A percentile compares a stretch with the other conserved stretches of the same genome.
phyloP scores from a whole-genome alignment of 202 grass and related monocot genomes.

The Elaeis oleifera region DNA sequence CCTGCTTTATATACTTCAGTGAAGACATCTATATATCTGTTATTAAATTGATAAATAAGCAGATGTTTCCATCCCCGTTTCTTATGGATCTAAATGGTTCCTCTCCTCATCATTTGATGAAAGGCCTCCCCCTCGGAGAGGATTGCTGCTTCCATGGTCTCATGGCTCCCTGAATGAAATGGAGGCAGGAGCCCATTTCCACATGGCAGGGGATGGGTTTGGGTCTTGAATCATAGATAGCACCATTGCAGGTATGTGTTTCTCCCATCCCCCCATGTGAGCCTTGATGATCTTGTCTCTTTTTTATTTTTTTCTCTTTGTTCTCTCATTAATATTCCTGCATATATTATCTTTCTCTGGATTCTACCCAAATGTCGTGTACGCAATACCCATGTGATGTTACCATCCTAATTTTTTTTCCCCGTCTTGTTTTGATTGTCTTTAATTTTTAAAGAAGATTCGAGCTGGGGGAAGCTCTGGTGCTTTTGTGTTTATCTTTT shows the following conservation, averaged over 20 bases:
- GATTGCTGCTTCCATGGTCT: conserved; percentile 5
- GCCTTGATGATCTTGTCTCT: conserved; percentile 15
- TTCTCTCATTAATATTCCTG: conserved; percentile 18
- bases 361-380: background rate
- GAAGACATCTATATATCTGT: no score
- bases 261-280: conserved; percentile 6
- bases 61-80: no score
- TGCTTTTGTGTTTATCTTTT: background rate
- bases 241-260: background rate
- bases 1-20: no score
- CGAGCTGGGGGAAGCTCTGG: conserved; percentile 7
- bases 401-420: conserved; percentile 14
- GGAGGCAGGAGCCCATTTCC: conserved; percentile 10
- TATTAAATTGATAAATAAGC: no score
- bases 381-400: conserved; percentile 16
- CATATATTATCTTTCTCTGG: conserved; percentile 10
- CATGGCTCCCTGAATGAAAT: conserved; percentile 12
- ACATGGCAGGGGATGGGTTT: background rate
- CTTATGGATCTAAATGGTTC: no score
- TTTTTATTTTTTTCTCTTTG: conserved; percentile 9
- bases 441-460: background rate
- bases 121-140: no score
- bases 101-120: no score
- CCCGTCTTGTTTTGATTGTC: no score
- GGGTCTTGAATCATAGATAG: no score